Evolutionary conservation across 1,139 yeast genomes (phyloP), one percentile per base, ranked within the genome.

Genomic region (Sugiyamaella xylanicola): DNA sequence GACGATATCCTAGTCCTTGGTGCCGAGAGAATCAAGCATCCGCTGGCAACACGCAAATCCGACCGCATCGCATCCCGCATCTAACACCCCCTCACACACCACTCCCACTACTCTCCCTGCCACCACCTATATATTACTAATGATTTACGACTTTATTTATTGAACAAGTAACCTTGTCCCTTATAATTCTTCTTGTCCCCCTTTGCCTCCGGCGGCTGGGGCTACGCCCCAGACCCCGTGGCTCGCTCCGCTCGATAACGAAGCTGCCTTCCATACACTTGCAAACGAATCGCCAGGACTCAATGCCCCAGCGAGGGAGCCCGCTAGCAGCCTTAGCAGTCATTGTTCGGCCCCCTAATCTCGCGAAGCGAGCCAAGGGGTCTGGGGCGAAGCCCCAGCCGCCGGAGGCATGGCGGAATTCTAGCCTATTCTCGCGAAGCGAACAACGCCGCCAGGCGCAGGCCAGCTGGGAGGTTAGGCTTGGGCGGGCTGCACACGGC

Each of bases 1-100:
- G 48, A 45, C 25, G 52, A 48, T 41, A 27, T 48, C 15, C 16
- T 48, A 39, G 52, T 48, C 9, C 47, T 48, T 39, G 41, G 52
- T 13, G 29, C 50, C 17, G 21, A 40, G 9, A 39, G 39, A 20
- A 46, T 46, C 7, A 20, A 20, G 15, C 19, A 46, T 22, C 50
- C 35, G 9, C n/a, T 9, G 15, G 50, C 50, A 13, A 36, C 50
- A 20, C 19, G 50, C 3, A 20, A 22, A 2, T 46, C 50, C 4
- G 17, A 19, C 15, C 50, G 50, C 36, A 46, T 46, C 20, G 42
- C 50, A 35, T 46, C 50, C 22, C 41, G 41, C 37, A 32, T n/a
- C 37, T 32, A n/a, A 32, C 15, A 8, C 15, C 13, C 9, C 32
- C 32, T 11, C 32, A 11, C 32, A 25, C 11, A n/a, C n/a, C n/a